These are phyloP conservation scores for Wallacemonas sp. DNA, from an alignment of 208 protist genomes.

Conservation along the genomic window DNA sequence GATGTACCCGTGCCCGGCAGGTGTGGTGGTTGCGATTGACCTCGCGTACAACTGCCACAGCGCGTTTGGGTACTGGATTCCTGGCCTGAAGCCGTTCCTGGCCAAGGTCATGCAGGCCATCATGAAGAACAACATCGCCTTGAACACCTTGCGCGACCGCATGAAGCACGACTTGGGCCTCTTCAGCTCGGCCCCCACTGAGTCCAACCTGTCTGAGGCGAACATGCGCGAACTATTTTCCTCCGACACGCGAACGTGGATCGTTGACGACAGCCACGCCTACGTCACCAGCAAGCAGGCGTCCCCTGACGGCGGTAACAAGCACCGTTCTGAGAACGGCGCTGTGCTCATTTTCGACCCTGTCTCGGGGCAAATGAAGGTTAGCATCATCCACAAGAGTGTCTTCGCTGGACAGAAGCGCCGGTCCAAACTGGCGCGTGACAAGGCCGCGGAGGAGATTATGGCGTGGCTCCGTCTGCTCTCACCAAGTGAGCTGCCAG, in stretches of 20 bases:
- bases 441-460: conserved; percentile 99
- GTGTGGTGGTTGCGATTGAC: conserved; percentile 99
- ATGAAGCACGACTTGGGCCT: conserved; percentile 99
- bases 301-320: conserved; percentile 99
- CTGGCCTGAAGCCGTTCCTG: conserved; percentile 97
- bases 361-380: conserved; percentile 98
- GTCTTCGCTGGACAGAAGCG: conserved; percentile 99
- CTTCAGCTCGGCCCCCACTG: conserved; percentile 99
- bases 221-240: conserved; percentile 99
- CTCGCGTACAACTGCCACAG: conserved; percentile 99
- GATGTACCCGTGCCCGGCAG: conserved; percentile 99
- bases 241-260: conserved; percentile 99
- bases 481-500: conserved; percentile 99
- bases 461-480: conserved; percentile 99
- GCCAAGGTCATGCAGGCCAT: conserved; percentile 98
- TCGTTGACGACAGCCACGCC: conserved; percentile 99
- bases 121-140: conserved; percentile 99
- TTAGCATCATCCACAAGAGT: conserved; percentile 99
- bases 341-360: conserved; percentile 99
- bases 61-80: conserved; percentile 99
- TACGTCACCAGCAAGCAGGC: conserved; percentile 99
- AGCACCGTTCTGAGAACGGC: conserved; percentile 97
- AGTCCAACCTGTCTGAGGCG: conserved; percentile 98
- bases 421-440: conserved; percentile 99
- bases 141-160: conserved; percentile 99